A percentile compares a stretch with the other conserved stretches of the same genome.
Conservation (phyloP, 2,329 filamentous ascomycete genomes). For the Drechslerella coelobrocha region DNA sequence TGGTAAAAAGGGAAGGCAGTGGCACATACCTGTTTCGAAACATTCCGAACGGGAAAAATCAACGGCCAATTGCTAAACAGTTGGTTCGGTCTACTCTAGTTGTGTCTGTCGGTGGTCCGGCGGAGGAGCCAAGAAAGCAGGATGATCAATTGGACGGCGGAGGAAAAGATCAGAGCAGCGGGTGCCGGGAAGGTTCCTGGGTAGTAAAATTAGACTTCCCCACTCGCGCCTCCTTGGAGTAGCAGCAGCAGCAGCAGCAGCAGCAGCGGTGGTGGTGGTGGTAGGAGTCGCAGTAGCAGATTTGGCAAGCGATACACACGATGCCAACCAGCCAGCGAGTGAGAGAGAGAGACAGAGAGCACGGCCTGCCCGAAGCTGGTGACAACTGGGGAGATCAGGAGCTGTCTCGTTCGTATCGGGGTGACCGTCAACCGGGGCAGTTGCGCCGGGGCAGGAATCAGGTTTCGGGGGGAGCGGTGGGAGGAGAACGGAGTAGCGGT, state of each 20-base stretch:
- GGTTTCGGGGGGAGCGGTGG: background rate
- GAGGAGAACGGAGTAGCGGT: background rate
- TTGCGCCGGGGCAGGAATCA: background rate
- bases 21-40: constrained; percentile 47
- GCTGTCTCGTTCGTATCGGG: background rate
- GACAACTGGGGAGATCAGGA: background rate
- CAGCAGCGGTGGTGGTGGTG: background rate
- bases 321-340: background rate
- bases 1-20: background rate
- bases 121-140: background rate
- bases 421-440: too few species aligned
- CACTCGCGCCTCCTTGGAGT: background rate
- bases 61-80: background rate
- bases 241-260: background rate
- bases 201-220: background rate
- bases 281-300: too few species aligned
- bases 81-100: background rate
- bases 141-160: too few species aligned
- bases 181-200: background rate
- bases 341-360: background rate
- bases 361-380: too few species aligned
- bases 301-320: background rate
- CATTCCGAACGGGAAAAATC: constrained; percentile 18
- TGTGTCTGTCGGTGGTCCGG: background rate
- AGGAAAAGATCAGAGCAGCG: too few species aligned